Conservation (phyloP, 2,329 filamentous ascomycete genomes). For the Sporothrix pseudoabietina region DNA sequence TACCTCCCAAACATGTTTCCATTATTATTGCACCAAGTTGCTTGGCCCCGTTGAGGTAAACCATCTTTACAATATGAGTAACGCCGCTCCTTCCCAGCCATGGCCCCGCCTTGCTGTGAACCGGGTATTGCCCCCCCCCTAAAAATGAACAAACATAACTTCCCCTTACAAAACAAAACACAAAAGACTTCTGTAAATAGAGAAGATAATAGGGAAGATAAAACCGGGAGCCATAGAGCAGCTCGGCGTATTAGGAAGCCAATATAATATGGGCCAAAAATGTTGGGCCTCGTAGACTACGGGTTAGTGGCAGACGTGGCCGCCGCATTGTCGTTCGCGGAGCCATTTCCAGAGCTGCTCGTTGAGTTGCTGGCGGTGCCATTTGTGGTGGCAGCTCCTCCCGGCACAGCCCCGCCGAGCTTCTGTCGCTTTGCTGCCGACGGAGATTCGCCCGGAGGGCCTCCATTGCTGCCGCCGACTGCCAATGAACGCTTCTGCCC, state of each 20-base stretch:
- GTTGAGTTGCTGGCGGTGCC: not conserved
- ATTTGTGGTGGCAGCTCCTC: not conserved
- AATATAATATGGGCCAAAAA: not conserved
- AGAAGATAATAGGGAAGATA: not conserved
- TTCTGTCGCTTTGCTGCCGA: constrained; percentile 13
- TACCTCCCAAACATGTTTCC: not conserved
- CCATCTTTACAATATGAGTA: not conserved
- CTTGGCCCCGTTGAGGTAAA: not conserved
- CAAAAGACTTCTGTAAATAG: not conserved
- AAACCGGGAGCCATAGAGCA: not conserved
- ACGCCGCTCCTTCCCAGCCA: not conserved
- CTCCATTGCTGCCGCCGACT: not conserved
- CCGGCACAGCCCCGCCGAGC: not conserved
- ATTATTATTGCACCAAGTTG: not conserved
- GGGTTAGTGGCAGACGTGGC: not conserved
- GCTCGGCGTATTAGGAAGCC: not conserved
- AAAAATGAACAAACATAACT: not conserved
- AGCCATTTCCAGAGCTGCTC: not conserved
- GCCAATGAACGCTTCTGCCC: constrained; percentile 4
- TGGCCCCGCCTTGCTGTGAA: not conserved
- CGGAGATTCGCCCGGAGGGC: not conserved
- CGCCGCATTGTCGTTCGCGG: not conserved
- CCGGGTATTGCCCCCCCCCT: not conserved
- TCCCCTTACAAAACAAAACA: not conserved
- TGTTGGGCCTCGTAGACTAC: too few relatives aligned